These are phyloP conservation scores for Ophiocordyceps camponoti-saundersi DNA, from an alignment of 2,329 filamentous ascomycete species.

Conservation along the genomic window DNA sequence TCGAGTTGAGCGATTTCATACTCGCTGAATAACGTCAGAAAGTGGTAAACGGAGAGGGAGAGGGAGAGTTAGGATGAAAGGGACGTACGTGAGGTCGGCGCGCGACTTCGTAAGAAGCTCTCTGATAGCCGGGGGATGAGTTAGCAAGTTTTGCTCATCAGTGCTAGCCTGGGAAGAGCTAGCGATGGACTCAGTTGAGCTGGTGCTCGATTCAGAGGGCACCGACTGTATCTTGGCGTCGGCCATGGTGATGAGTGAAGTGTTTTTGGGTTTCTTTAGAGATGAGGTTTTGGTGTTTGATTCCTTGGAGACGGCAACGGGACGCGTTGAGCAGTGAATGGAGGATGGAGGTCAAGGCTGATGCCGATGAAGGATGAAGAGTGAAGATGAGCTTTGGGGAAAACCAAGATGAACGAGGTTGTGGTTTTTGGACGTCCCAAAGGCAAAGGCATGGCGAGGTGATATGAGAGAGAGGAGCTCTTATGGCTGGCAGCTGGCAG, in stretches of 20 bases:
- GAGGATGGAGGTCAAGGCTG: neutral
- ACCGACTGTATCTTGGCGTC: constrained; percentile 54
- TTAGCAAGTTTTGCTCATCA: neutral
- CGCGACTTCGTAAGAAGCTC: constrained; percentile 81
- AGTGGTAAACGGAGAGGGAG: neutral
- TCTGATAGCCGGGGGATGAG: constrained; percentile 25
- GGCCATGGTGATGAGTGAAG: constrained; percentile 27
- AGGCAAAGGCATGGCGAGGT: too few relatives aligned
- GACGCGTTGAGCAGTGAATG: neutral
- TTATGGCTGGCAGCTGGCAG: too few relatives aligned
- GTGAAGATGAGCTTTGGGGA: neutral
- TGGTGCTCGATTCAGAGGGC: neutral
- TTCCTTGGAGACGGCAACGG: neutral
- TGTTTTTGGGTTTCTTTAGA: neutral
- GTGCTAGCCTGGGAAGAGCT: neutral
- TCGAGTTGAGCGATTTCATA: constrained; percentile 68
- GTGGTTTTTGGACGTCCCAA: too few relatives aligned
- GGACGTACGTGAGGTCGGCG: constrained; percentile 72
- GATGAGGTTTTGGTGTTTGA: neutral
- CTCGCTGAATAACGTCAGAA: constrained; percentile 38
- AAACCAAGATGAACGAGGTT: neutral
- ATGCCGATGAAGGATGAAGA: neutral
- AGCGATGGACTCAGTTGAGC: neutral
- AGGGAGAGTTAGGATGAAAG: constrained; percentile 3
- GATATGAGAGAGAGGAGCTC: too few relatives aligned